Conservation (phyloP, 148 eudicot species). For the Rhododendron vialii region DNA sequence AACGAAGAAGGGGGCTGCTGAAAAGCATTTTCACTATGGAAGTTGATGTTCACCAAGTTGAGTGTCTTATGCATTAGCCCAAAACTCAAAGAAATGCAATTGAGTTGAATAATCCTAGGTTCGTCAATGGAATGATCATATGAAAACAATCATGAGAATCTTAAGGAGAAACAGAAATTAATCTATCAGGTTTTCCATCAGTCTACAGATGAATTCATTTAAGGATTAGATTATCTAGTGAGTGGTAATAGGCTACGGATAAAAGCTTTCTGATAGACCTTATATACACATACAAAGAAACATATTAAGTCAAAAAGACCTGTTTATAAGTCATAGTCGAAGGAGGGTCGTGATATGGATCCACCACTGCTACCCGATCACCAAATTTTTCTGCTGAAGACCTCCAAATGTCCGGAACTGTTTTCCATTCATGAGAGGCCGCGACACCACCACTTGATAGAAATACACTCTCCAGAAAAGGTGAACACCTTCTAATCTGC, state of each 20-base stretch:
- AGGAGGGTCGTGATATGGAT: conserved; percentile 84
- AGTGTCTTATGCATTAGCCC: too few relatives aligned
- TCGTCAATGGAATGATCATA: neutral
- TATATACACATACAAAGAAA: neutral
- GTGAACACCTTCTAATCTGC: conserved; percentile 66
- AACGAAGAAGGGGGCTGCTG: too few relatives aligned
- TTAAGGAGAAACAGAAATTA: neutral
- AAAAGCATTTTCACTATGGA: too few relatives aligned
- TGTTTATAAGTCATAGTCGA: conserved; percentile 75
- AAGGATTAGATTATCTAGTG: too few relatives aligned
- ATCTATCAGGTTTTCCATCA: neutral
- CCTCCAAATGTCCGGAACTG: conserved; percentile 96
- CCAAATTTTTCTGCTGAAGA: conserved; percentile 77
- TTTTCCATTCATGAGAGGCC: conserved; percentile 57
- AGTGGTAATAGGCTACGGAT: neutral
- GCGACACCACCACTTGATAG: conserved; percentile 30
- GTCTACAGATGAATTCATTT: neutral
- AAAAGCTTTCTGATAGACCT: neutral
- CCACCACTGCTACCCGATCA: conserved; percentile 72
- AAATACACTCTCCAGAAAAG: conserved; percentile 61
- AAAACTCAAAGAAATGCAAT: too few relatives aligned
- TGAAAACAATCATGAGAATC: neutral
- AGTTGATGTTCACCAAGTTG: too few relatives aligned
- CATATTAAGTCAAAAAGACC: conserved; percentile 27
- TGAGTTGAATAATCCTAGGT: too few relatives aligned